Conservation (phyloP, 2,329 filamentous ascomycete genomes). For the Colletotrichum eleusines region DNA sequence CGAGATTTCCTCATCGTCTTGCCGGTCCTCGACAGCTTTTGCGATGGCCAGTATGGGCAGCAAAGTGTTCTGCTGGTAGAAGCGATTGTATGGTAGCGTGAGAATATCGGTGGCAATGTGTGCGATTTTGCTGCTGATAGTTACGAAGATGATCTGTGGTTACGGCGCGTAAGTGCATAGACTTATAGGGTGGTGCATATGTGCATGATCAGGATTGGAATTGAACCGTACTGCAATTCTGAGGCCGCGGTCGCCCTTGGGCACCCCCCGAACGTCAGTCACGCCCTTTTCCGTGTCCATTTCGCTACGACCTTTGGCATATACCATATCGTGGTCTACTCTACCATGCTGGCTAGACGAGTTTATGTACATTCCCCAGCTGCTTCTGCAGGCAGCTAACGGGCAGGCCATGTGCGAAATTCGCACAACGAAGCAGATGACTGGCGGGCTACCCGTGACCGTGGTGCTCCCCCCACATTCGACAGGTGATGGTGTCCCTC, state of each 20-base stretch:
- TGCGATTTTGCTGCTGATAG: slow-evolving; percentile 32
- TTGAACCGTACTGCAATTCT: slow-evolving; percentile 25
- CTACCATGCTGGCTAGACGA: neutral
- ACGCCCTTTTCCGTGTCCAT: slow-evolving; percentile 29
- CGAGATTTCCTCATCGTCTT: slow-evolving; percentile 39
- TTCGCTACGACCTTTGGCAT: neutral
- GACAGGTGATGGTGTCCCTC: slow-evolving; percentile 29
- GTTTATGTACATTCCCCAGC: slow-evolving; percentile 24
- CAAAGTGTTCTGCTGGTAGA: slow-evolving; percentile 46
- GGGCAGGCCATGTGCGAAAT: slow-evolving; percentile 4
- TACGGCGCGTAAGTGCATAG: slow-evolving; percentile 4
- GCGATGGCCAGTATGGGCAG: slow-evolving; percentile 44
- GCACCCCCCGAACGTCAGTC: slow-evolving; percentile 24
- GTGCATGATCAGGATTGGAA: neutral
- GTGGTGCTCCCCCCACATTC: slow-evolving; percentile 13
- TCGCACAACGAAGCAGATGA: slow-evolving; percentile 29
- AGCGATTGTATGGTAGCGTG: slow-evolving; percentile 47
- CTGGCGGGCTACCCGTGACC: slow-evolving; percentile 33
- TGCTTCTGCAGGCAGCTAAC: slow-evolving; percentile 10
- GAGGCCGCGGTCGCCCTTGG: slow-evolving; percentile 28
- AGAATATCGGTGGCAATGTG: slow-evolving; percentile 39
- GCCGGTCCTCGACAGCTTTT: slow-evolving; percentile 32
- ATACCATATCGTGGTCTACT: neutral
- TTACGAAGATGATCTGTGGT: slow-evolving; percentile 30
- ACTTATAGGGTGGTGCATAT: neutral